Base-by-base conservation (phyloP, 331 rosid species). In the Arachis monticola region DNA sequence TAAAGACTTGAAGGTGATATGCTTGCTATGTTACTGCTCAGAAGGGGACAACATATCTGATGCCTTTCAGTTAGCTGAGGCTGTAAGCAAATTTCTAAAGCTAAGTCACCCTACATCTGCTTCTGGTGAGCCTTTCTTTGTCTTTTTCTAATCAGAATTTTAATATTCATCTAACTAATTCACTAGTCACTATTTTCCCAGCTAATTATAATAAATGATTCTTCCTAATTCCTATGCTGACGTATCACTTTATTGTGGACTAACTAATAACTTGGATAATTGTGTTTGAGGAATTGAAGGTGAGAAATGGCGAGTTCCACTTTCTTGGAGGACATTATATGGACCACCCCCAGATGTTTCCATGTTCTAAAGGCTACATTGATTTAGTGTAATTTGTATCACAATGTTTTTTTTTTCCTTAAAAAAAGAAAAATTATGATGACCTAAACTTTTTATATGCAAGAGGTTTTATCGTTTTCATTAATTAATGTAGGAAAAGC, bases 21-120 rank as follows among this genome's bases (percentile, higher is more conserved):
- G 96, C 95, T 72, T 94, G 79, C 80, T 92, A 63, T 86, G 95
- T 85, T 91, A 93, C 80, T 93, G 96, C 79, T 91, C 97, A 9
- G 98, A 93, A 83, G 98, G 98, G 62, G 98, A 91, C 53, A 93
- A 93, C 88, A 88, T 81, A 62, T 74, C 85, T 14, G 97, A 93
- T 79, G 94, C 84, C 80, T 89, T 83, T 80, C 87, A 89, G 61
- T 88, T 93, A 83, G 94, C 91, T 0, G 96, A 91, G 75, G 98
- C 94, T 59, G 80, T 84, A 40, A 84, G 85, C 85, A 89, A 83
- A 81, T 86, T 91, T 79, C 86, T 88, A 48, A 74, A 51, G 45
- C 68, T 65, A 67, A 77, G 51, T 84, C 75, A 58, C 78, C 70
- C 78, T 70, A 22, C 72, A 64, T 41, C 78, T 78, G n/a, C 72